Conservation (phyloP, 2,329 filamentous ascomycete genomes). For the Aphanocladium album region DNA sequence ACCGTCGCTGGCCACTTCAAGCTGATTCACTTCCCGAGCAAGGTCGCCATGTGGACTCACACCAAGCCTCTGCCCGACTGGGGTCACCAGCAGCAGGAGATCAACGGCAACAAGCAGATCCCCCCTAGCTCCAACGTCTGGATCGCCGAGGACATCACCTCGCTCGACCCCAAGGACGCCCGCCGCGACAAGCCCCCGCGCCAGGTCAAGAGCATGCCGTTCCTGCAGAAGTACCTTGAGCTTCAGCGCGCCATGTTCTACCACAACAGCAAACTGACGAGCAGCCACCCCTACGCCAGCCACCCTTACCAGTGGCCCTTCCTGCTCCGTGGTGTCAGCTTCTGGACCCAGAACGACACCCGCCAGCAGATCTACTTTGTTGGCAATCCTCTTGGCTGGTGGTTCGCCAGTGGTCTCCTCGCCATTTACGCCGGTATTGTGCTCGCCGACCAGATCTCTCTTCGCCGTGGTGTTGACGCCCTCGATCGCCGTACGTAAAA, state of each 20-base stretch:
- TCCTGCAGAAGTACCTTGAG: slow-evolving; percentile 93
- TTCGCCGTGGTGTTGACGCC: slow-evolving; percentile 88
- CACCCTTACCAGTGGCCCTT: slow-evolving; percentile 98
- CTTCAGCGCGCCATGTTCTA: slow-evolving; percentile 98
- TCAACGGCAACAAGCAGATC: slow-evolving; percentile 98
- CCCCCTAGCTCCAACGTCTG: slow-evolving; percentile 87
- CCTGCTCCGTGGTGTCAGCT: slow-evolving; percentile 92
- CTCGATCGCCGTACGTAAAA: slow-evolving; percentile 78
- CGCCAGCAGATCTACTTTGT: slow-evolving; percentile 98
- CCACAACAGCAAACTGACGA: slow-evolving; percentile 97
- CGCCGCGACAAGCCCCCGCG: slow-evolving; percentile 72
- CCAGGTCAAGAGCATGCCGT: slow-evolving; percentile 77
- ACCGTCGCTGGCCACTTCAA: slow-evolving; percentile 92
- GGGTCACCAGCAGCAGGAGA: slow-evolving; percentile 95
- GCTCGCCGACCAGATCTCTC: slow-evolving; percentile 85
- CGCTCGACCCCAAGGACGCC: slow-evolving; percentile 63
- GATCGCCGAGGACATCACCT: slow-evolving; percentile 89
- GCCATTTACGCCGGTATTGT: slow-evolving; percentile 92
- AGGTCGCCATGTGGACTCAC: slow-evolving; percentile 99
- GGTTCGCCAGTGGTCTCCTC: slow-evolving; percentile 85
- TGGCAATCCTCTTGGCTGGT: slow-evolving; percentile 95
- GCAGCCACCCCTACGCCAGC: slow-evolving; percentile 92
- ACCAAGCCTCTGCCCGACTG: slow-evolving; percentile 92
- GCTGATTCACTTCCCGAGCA: slow-evolving; percentile 87
- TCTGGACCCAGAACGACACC: slow-evolving; percentile 97